Percentiles rank a stretch among this genome's conserved stretches.
Conservation (phyloP, 345 rosid species). For the Ricinus communis region DNA sequence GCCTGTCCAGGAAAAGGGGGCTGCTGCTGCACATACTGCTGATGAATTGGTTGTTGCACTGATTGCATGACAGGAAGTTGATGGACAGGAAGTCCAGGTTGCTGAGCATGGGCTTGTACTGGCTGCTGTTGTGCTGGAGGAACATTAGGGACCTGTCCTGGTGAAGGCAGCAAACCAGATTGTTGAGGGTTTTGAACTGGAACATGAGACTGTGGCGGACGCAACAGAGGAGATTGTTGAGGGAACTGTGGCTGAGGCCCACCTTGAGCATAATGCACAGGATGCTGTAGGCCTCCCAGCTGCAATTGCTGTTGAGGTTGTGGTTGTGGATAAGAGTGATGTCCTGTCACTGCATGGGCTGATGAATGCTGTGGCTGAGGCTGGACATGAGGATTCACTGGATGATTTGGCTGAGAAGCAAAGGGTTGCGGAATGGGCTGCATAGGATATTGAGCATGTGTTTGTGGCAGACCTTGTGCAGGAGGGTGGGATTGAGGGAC, state of each 20-base stretch:
- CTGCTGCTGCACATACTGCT: conserved; percentile 46
- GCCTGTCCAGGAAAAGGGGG: conserved; percentile 51
- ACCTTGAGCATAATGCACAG: conserved; percentile 32
- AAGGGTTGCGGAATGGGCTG: conserved; percentile 20
- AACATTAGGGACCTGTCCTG: conserved; percentile 28
- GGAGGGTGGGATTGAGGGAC: conserved; percentile 16
- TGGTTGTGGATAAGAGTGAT: conserved; percentile 51
- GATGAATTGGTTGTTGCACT: conserved; percentile 42
- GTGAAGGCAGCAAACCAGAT: conserved; percentile 40
- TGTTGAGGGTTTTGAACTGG: conserved; percentile 42
- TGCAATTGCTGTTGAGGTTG: conserved; percentile 45
- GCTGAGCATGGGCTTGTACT: conserved; percentile 34
- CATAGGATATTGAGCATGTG: conserved; percentile 31
- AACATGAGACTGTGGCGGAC: conserved; percentile 43
- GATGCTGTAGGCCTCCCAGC: conserved; percentile 37
- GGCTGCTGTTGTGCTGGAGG: conserved; percentile 41
- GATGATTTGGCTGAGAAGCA: conserved; percentile 35
- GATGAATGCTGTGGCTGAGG: conserved; percentile 40
- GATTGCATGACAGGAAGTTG: conserved; percentile 43
- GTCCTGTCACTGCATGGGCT: conserved; percentile 47
- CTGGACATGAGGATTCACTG: conserved; percentile 33
- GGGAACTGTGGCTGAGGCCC: conserved; percentile 42
- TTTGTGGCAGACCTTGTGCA: conserved; percentile 36
- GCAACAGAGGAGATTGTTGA: conserved; percentile 45
- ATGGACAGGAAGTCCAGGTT: conserved; percentile 38